A percentile compares a stretch with the other conserved stretches of the same genome.
phyloP scores from a whole-genome alignment of 495 filamentous ascomycete genomes.

The Podospora fimiseda region DNA sequence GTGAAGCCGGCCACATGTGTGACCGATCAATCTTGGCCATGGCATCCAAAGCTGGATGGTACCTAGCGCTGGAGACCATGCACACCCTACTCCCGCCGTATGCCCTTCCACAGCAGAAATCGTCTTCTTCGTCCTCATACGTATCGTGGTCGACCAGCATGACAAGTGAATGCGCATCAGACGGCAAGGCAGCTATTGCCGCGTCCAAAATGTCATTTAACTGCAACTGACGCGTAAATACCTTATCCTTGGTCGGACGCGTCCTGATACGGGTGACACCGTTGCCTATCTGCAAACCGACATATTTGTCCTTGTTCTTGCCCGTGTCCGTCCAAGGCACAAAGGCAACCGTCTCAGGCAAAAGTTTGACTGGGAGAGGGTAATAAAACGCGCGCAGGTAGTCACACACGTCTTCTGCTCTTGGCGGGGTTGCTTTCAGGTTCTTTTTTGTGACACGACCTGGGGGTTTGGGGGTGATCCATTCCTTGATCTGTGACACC shows the following conservation, averaged over 20 bases:
- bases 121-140: conserved; percentile 61
- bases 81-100: conserved; percentile 57
- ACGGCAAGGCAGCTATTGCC: conserved; percentile 48
- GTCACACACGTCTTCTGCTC: conserved; percentile 32
- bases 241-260: conserved; percentile 42
- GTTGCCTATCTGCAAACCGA: conserved; percentile 38
- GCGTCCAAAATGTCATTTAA: conserved; percentile 59
- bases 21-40: conserved; percentile 36
- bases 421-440: conserved; percentile 9
- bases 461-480: conserved; percentile 25
- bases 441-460: not conserved
- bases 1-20: conserved; percentile 59
- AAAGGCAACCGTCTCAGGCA: conserved; percentile 33
- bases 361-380: conserved; percentile 46
- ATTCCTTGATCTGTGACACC: conserved; percentile 32
- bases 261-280: conserved; percentile 47
- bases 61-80: conserved; percentile 55
- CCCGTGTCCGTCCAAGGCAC: conserved; percentile 36
- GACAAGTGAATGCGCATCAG: conserved; percentile 54
- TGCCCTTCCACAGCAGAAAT: conserved; percentile 61
- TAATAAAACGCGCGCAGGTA: conserved; percentile 60
- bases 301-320: conserved; percentile 15
- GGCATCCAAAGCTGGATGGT: conserved; percentile 49
- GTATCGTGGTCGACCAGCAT: conserved; percentile 57
- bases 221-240: conserved; percentile 51